Percentiles rank a stretch among this genome's conserved stretches.
These are phyloP conservation scores for Arachis monticola DNA, from an alignment of 331 rosid genomes.

Conservation along the genomic window DNA sequence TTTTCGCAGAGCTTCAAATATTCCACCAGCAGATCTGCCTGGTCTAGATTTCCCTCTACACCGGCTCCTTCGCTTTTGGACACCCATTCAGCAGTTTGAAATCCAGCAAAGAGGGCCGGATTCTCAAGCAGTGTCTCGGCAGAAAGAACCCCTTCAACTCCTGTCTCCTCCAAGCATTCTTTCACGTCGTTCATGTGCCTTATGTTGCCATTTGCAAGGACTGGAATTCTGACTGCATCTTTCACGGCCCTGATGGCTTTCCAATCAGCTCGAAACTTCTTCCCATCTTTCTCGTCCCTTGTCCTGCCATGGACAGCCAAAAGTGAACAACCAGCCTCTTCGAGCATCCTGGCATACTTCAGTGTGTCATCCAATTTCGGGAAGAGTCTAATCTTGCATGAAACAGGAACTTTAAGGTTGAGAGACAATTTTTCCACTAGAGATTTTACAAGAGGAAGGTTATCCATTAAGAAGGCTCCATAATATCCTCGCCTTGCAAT, in stretches of 20 bases:
- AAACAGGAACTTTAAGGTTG: constrained; percentile 87
- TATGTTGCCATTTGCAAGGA: constrained; percentile 60
- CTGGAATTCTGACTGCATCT: constrained; percentile 71
- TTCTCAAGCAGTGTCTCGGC: constrained; percentile 90
- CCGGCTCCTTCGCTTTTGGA: constrained; percentile 43
- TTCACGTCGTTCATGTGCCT: constrained; percentile 54
- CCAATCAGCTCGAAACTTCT: constrained; percentile 90
- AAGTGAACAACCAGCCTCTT: constrained; percentile 92
- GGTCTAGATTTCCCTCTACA: constrained; percentile 66
- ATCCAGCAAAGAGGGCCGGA: constrained; percentile 92
- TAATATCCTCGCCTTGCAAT: constrained; percentile 79
- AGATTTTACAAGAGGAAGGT: constrained; percentile 64
- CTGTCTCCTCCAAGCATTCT: constrained; percentile 53
- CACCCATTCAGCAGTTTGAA: constrained; percentile 71
- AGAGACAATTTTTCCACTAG: constrained; percentile 77
- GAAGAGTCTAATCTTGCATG: constrained; percentile 91
- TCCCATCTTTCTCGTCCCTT: constrained; percentile 90
- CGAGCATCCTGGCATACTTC: constrained; percentile 85
- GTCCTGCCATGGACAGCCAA: constrained; percentile 90
- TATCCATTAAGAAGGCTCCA: constrained; percentile 59
- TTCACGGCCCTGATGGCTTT: constrained; percentile 81
- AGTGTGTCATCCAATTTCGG: constrained; percentile 82
- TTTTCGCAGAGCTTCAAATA: constrained; percentile 86
- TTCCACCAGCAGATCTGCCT: constrained; percentile 77
- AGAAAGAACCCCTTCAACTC: constrained; percentile 59